A percentile compares a stretch with the other conserved stretches of the same genome.
Evolutionary conservation across 768 basidiomycete species (phyloP).

Genomic region (Suillus subaureus): DNA sequence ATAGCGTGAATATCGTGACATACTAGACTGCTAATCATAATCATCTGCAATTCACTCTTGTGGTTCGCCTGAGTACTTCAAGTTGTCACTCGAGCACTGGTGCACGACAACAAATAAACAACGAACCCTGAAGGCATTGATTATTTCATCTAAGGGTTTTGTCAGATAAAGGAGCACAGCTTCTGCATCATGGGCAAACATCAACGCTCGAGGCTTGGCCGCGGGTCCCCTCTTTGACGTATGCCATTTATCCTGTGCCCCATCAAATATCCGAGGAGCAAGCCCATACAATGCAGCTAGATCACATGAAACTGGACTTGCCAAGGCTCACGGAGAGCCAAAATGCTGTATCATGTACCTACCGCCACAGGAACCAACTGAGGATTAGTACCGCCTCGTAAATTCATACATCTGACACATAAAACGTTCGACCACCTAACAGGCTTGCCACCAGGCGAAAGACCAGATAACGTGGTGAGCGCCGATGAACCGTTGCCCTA

Average conservation of each 20-base stretch:
- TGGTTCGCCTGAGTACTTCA: neutral
- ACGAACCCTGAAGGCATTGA: neutral
- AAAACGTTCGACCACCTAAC: neutral
- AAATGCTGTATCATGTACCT: neutral
- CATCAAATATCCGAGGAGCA: neutral
- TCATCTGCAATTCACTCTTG: neutral
- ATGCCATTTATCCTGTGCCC: neutral
- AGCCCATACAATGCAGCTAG: neutral
- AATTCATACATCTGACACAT: neutral
- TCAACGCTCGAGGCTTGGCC: neutral
- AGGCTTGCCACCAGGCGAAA: neutral
- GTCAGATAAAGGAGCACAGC: neutral
- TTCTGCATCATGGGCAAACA: neutral
- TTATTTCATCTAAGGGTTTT: neutral
- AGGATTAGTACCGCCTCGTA: neutral
- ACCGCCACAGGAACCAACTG: neutral
- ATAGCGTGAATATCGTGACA: neutral
- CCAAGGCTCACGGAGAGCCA: neutral
- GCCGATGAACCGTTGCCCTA: neutral
- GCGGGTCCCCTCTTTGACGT: neutral
- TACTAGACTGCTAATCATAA: neutral
- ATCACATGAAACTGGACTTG: neutral
- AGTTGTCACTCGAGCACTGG: neutral
- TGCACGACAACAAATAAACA: neutral
- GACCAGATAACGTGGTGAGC: neutral